Percentiles rank a stretch among this genome's conserved stretches.
Evolutionary conservation across 2,329 filamentous ascomycete species (phyloP).

Genomic region (Penicillium sp.): DNA sequence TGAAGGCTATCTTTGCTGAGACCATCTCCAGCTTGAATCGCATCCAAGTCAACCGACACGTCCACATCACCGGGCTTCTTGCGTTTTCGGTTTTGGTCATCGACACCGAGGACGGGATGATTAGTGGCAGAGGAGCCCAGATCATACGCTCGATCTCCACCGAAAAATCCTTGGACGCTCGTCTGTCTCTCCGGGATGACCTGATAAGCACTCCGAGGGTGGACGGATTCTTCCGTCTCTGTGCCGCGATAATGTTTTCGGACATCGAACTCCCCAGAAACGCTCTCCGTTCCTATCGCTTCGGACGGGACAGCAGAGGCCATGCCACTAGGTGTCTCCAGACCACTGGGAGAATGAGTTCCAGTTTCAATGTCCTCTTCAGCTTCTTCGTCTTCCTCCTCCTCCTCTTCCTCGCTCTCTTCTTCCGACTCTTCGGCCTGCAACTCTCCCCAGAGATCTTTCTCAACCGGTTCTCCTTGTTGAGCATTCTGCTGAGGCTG

Average conservation of each 20-base stretch:
- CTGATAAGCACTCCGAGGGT: constrained; percentile 76
- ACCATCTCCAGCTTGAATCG: constrained; percentile 66
- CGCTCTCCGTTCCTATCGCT: constrained; percentile 66
- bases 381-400: constrained; percentile 55
- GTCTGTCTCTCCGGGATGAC: constrained; percentile 85
- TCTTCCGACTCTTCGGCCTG: constrained; percentile 71
- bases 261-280: constrained; percentile 82
- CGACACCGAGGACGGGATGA: constrained; percentile 70
- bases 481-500: constrained; percentile 58
- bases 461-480: constrained; percentile 75
- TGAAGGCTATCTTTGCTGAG: constrained; percentile 79
- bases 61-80: constrained; percentile 98
- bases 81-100: constrained; percentile 71
- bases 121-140: constrained; percentile 58
- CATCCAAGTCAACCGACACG: constrained; percentile 82
- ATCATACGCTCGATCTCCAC: constrained; percentile 89
- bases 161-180: constrained; percentile 87
- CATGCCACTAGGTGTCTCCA: constrained; percentile 76
- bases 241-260: constrained; percentile 79
- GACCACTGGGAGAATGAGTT: constrained; percentile 66
- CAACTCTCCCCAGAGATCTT: constrained; percentile 85
- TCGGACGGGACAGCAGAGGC: constrained; percentile 77
- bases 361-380: constrained; percentile 60
- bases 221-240: constrained; percentile 74
- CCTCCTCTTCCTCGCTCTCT: constrained; percentile 64